phyloP scores from a whole-genome alignment of 1,284 basidiomycete genomes.

The Pseudozyma hubeiensis region DNA sequence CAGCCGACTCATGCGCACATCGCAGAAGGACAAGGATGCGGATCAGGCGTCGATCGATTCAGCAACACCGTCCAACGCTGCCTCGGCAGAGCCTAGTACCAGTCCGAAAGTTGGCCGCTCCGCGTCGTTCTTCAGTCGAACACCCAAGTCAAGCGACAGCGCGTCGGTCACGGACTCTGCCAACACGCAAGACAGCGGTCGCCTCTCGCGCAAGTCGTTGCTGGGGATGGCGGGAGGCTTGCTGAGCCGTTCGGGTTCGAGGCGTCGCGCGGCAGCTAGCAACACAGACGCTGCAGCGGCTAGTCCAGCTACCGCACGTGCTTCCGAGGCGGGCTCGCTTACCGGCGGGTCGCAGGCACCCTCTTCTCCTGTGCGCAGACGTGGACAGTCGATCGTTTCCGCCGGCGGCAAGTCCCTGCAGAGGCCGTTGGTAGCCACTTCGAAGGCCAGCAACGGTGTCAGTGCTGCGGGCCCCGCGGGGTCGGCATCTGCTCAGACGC shows the following conservation, averaged over 20 bases:
- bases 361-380: constrained; percentile 19
- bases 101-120: constrained; percentile 52
- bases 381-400: constrained; percentile 15
- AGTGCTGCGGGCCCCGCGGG: neutral
- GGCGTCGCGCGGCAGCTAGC: constrained; percentile 15
- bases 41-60: constrained; percentile 12
- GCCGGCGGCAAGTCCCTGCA: constrained; percentile 4
- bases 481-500: constrained; percentile 12
- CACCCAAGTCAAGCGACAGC: constrained; percentile 42
- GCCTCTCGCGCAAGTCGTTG: constrained; percentile 60
- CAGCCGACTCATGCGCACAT: constrained; percentile 29
- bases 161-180: constrained; percentile 9
- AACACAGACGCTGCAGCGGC: constrained; percentile 7
- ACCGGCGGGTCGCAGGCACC: constrained; percentile 8
- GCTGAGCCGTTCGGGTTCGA: constrained; percentile 38
- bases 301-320: neutral
- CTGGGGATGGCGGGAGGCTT: constrained; percentile 52
- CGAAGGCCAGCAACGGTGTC: neutral
- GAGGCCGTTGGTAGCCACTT: constrained; percentile 3
- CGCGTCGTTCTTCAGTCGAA: constrained; percentile 51
- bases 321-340: constrained; percentile 2
- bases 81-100: constrained; percentile 25
- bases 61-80: constrained; percentile 16
- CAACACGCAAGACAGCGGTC: constrained; percentile 36
- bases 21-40: constrained; percentile 32